phyloP scores from a whole-genome alignment of 345 rosid genomes.

The Iberis pinnata region DNA sequence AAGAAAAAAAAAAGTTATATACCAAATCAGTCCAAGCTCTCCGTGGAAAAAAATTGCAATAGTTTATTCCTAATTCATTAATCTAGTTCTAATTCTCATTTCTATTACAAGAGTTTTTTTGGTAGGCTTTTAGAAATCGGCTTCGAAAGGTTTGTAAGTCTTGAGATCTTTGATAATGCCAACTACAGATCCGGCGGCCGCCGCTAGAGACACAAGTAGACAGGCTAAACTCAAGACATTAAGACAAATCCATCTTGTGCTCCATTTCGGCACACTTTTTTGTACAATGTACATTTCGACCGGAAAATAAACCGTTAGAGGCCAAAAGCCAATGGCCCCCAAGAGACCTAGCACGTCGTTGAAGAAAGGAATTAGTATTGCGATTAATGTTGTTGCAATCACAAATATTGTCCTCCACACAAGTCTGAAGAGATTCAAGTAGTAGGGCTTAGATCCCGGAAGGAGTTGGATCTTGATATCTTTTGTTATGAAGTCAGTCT shows the following conservation, averaged over 20 bases:
- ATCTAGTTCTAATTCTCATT: constrained; percentile 7
- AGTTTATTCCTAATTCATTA: too few relatives aligned
- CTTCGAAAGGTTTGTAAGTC: constrained; percentile 55
- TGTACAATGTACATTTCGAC: constrained; percentile 74
- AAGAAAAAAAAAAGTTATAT: too few relatives aligned
- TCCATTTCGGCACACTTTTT: constrained; percentile 59
- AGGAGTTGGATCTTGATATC: constrained; percentile 44
- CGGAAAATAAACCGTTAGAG: constrained; percentile 26
- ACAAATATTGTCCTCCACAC: constrained; percentile 79
- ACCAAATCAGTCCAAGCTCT: too few relatives aligned
- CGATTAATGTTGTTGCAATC: constrained; percentile 49
- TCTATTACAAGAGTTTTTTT: neutral
- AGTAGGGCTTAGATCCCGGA: constrained; percentile 37
- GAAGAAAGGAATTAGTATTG: constrained; percentile 84
- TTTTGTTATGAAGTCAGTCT: constrained; percentile 43
- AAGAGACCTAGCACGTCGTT: constrained; percentile 69
- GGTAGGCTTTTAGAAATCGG: constrained; percentile 30
- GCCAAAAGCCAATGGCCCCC: constrained; percentile 89
- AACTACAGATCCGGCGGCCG: constrained; percentile 70
- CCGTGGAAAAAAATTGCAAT: too few relatives aligned
- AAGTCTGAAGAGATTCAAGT: constrained; percentile 58
- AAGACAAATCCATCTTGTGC: constrained; percentile 65
- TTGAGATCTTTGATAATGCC: constrained; percentile 57
- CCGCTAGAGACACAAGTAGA: constrained; percentile 55
- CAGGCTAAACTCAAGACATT: constrained; percentile 61